Base-by-base conservation (phyloP, 148 eudicot genomes). In the Polygonum aviculare region DNA sequence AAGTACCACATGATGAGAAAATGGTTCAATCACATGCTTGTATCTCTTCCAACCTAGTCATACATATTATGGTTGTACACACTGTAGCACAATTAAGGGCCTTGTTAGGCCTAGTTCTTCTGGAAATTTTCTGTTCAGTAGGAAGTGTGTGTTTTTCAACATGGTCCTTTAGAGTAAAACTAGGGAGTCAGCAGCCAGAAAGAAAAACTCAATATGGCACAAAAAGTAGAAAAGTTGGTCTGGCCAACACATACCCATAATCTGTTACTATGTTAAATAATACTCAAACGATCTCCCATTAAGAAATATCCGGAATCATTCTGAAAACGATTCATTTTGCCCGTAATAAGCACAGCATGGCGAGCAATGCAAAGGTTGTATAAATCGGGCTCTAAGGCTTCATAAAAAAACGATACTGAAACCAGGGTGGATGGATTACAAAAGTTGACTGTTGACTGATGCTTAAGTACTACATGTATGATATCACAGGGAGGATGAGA, bases 371-470 rank as follows among this genome's bases (percentile, higher is more conserved):
- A 26, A 26, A 26, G 1, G 31, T 14, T 50, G n/a, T 14, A 14
- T 50, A n/a, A 15, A 50, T n/a, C 16, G 55, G 55, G n/a, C 16
- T 15, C n/a, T n/a, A 50, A 57, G 33, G 35, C 33, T 57, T 19
- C 7, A 3, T 57, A 10, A 57, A 22, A 22, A 57, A 57, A 26
- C 21, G 21, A 7, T 33, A 57, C 63, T 33, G 2, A 22, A 54
- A 57, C 3, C 3, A 57, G 69, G 45, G 38, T 67, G 44, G 72
- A 36, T 45, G n/a, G 72, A 18, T 12, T 67, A 67, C 11, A 38
- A 36, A 67, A 67, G 19, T 67, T 67, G 44, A 67, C 72, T 35
- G 72, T 67, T 67, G 44, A 67, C 72, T 35, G 72, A 67, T 36
- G 21, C 3, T 36, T 6, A 33, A 15, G 72, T 60, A 62, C 11